These are phyloP conservation scores for Pueraria montana DNA, from an alignment of 306 rosid species.

Conservation along the genomic window DNA sequence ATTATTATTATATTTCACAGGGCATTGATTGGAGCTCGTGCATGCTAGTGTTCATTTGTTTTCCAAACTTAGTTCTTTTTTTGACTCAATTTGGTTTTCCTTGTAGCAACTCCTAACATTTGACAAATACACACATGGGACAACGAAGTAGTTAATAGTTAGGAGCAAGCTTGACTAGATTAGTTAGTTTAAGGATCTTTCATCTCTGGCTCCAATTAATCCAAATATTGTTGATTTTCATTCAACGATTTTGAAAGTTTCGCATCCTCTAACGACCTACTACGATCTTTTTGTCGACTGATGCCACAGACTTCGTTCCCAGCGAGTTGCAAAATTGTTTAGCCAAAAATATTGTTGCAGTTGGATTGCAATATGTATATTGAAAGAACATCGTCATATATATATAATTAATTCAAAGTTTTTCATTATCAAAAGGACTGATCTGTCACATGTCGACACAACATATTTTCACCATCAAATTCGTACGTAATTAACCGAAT, in stretches of 20 bases:
- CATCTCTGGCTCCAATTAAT: background rate
- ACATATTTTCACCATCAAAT: constrained; percentile 7
- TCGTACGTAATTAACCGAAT: background rate
- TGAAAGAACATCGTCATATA: background rate
- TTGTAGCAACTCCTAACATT: constrained; percentile 37
- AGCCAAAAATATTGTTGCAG: background rate
- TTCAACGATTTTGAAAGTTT: constrained; percentile 31
- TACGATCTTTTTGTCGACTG: background rate
- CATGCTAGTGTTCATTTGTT: constrained; percentile 14
- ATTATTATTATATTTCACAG: background rate
- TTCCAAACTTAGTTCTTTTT: background rate
- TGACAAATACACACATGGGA: constrained; percentile 46
- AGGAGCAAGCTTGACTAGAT: constrained; percentile 29
- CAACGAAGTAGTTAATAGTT: constrained; percentile 54
- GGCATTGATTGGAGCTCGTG: background rate
- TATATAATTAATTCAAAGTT: background rate
- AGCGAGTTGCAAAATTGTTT: background rate
- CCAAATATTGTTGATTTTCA: background rate
- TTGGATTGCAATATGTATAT: background rate
- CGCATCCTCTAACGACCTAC: background rate
- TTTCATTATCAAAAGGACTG: background rate
- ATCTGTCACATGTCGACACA: constrained; percentile 1
- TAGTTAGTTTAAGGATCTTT: constrained; percentile 40
- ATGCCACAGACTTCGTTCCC: background rate
- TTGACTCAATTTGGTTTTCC: constrained; percentile 30